Evolutionary conservation across 148 eudicot species (phyloP), one percentile per base, ranked within the genome.

Genomic region (Vaccinium corymbosum): DNA sequence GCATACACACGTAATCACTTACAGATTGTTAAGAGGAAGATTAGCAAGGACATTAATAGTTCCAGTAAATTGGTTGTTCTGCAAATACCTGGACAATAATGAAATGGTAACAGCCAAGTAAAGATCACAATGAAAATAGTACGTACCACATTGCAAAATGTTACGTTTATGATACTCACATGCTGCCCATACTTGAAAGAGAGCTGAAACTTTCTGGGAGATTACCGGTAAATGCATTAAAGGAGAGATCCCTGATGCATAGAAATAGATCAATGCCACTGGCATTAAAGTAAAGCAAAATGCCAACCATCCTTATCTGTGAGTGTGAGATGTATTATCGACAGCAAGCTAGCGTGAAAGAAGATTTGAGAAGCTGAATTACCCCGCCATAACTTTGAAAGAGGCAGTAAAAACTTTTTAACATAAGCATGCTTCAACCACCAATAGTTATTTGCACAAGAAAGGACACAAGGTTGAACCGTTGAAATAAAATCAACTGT

Each of bases 1-100:
- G 19, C 46, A 42, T 55, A 55, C 1, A 68, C 48, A 61, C 20
- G 20, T 85, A 73, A 82, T 64, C 84, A 90, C 98, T 92, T 80
- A 97, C 99, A 97, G 89, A 81, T 89, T 92, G 49, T 91, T 48
- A 80, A 97, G 97, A 70, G 98, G 95, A 83, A 97, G 91, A 87
- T 83, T 88, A 19, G 94, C 98, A 80, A 94, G 95, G 86, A 93
- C 95, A 84, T 97, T 90, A 76, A 97, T 92, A 42, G 97, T 88
- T 86, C 99, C 99, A 11, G 98, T 92, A 88, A 97, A 97, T 86
- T 97, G 97, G 87, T 97, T 97, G 90, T 93, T 94, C 86, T 97
- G 93, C 89, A 97, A 85, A 80, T 92, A 89, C 97, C 99, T 97
- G 92, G 91, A 87, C 1, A 61, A 84, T 42, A 16, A 82, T 32